Evolutionary conservation across 2,329 filamentous ascomycete species (phyloP), one percentile per base, ranked within the genome.

Genomic region (Bipolaris victoriae): DNA sequence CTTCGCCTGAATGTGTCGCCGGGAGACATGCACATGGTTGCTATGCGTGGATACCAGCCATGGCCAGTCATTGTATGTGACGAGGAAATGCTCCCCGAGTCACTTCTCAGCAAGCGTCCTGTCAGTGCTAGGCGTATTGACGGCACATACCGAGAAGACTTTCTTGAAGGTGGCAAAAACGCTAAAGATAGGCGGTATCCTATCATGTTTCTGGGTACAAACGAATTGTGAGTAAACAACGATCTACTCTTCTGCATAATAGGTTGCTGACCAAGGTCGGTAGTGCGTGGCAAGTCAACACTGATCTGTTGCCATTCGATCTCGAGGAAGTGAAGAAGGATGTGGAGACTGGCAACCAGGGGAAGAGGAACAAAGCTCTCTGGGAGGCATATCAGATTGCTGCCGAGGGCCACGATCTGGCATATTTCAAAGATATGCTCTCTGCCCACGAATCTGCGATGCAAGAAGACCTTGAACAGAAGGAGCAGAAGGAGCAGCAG

Each of bases 51-150:
- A 58, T 96, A 91, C 77, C 91, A 95, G 31, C 89, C 91, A 37
- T 99, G 95, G 95, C 95, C 95, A 15, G 89, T 92, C 52, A 90
- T 99, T 73, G 87, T 99, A 68, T 95, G 91, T 76, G 92, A 97
- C 74, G 94, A 99, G 77, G 88, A 89, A 61, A 98, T 99, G 89
- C 87, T 99, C 18, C 94, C 95, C 2, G 83, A 88, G 56, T 87
- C 84, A 13, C 84, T 99, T 22, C 79, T 96, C 52, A 90, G 84
- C 69, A 86, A 85, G 44, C 89, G 95, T 60, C 95, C 94, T 7
- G 91, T 96, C 51, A 92, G 91, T 43, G 92, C 94, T 20, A 88
- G 86, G 67, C 87, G 90, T 57, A 80, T 86, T 20, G 94, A 98
- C 77, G 94, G 94, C 56, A 90, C 89, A 39, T 97, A 95, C 76